Base-by-base conservation (phyloP, 768 basidiomycete genomes). In the Auricularia sp. region DNA sequence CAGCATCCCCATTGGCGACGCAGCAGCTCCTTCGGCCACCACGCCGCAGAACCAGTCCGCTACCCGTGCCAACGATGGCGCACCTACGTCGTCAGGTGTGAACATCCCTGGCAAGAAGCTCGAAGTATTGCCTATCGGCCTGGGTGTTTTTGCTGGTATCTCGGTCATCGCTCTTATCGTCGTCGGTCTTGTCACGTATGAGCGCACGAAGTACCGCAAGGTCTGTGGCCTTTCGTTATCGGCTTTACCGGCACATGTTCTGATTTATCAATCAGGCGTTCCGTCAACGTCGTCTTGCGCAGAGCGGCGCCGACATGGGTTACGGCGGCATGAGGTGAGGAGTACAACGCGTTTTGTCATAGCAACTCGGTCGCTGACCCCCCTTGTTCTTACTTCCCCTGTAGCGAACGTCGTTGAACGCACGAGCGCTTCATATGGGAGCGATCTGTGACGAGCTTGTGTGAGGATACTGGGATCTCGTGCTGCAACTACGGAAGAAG, bases 151-250 rank as follows among this genome's bases (percentile, higher is more conserved):
- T 71, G 90, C 87, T 58, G 91, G 91, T 67, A 87, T 96, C 65
- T 90, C 90, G 36, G 87, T 87, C 7, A 87, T 94, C 69, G 88
- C 88, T 18, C 73, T 96, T 68, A 84, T 88, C 66, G 85, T 90
- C 29, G 89, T 95, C 65, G 87, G 83, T 61, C 77, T 92, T 73
- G 91, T 94, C 67, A 92, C 91, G 5, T 91, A 87, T 71, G 91
- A 95, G 79, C 84, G 93, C 59, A 85, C 90, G 33, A 89, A 87
- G 75, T 91, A 91, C 72, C 87, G 91, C 78, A 89, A 85, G 81
- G 91, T 90, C 65, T 64, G 82, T 77, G 61, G 18, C 58, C 33
- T 3, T 21, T 33, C 34, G 23, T 63, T 18, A 16, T 14, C 29
- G 16, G 42, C 33, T 34, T 39, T 8, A 62, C 29, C 35, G 23